Evolutionary conservation across 2,329 filamentous ascomycete species (phyloP), one percentile per base, ranked within the genome.

Genomic region (Claviceps digitariae): DNA sequence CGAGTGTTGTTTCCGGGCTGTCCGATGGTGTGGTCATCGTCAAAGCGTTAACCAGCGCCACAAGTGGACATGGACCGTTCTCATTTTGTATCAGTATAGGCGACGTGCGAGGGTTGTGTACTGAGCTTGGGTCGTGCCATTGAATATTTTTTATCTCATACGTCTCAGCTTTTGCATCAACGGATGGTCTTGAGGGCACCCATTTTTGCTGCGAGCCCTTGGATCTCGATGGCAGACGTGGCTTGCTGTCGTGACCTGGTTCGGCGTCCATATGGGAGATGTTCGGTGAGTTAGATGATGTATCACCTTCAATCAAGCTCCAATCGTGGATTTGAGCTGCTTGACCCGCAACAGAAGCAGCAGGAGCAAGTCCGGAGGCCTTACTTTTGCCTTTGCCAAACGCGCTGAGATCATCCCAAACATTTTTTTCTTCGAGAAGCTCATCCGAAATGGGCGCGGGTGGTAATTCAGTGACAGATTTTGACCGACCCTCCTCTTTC

Each of bases 131-230:
- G 65, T 96, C 88, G 55, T 83, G 75, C 90, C 91, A 97, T 56
- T 80, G 83, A 57, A 97, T 84, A 56, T 90, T 90, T 65, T 95
- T 94, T 66, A 97, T 90, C 53, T 90, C 86, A 62, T 98, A 97
- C 1, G 89, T 93, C 67, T 96, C 90, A 0, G 75, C 70, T 59
- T 75, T 76, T 47, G 68, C 70, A n/a, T 72, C 66, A 2, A 72
- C 65, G 1, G 71, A 69, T 1, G 70, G 66, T 36, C 72, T 67
- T 1, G 74, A 70, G 0, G 72, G 69, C 17, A 62, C 60, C 67
- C 66, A 71, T 47, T 59, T 57, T 8, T 64, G 66, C 3, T 62
- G 60, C 43, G 60, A 61, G 34, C 59, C 61, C 20, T 61, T 56
- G 15, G 59, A 56, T 45, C 69, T 64, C 0, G 72, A 68, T 2